Evolutionary conservation across 2,329 filamentous ascomycete species (phyloP).

Genomic region (Beauveria varroae): DNA sequence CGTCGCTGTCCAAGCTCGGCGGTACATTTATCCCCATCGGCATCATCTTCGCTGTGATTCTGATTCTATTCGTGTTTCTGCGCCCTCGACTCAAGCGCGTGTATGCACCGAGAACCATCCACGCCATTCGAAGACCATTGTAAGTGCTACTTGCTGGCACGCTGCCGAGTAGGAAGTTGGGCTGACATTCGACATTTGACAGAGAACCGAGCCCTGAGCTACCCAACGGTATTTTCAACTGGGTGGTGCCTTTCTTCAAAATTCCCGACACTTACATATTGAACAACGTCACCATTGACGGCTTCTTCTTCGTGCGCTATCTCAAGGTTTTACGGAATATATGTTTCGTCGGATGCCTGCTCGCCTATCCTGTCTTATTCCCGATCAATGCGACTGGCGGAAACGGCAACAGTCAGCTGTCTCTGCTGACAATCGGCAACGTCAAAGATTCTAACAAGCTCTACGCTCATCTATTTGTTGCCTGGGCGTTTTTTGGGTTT

Average conservation of each 20-base stretch:
- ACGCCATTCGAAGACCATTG: conserved; percentile 39
- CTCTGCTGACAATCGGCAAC: conserved; percentile 74
- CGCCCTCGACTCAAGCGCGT: conserved; percentile 43
- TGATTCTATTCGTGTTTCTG: conserved; percentile 41
- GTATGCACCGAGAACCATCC: conserved; percentile 46
- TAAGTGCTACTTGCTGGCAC: conserved; percentile 16
- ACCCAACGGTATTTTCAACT: conserved; percentile 56
- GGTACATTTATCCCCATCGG: conserved; percentile 48
- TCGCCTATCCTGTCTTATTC: conserved; percentile 82
- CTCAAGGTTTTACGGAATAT: conserved; percentile 64
- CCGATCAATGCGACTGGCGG: conserved; percentile 83
- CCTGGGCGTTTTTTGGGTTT: conserved; percentile 76
- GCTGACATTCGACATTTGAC: not conserved
- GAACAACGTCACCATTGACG: conserved; percentile 86
- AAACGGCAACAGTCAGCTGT: conserved; percentile 55
- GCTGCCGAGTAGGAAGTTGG: conserved; percentile 10
- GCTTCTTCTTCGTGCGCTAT: conserved; percentile 80
- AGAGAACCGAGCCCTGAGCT: conserved; percentile 52
- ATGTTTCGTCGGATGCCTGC: conserved; percentile 72
- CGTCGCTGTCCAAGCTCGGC: conserved; percentile 30
- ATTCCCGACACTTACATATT: conserved; percentile 71
- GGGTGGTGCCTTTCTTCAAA: conserved; percentile 60
- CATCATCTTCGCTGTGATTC: conserved; percentile 42
- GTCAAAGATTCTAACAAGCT: conserved; percentile 53
- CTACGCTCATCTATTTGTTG: conserved; percentile 74